Evolutionary conservation across 208 protist genomes (phyloP).

Genomic region (Sergeia podlipaevii): DNA sequence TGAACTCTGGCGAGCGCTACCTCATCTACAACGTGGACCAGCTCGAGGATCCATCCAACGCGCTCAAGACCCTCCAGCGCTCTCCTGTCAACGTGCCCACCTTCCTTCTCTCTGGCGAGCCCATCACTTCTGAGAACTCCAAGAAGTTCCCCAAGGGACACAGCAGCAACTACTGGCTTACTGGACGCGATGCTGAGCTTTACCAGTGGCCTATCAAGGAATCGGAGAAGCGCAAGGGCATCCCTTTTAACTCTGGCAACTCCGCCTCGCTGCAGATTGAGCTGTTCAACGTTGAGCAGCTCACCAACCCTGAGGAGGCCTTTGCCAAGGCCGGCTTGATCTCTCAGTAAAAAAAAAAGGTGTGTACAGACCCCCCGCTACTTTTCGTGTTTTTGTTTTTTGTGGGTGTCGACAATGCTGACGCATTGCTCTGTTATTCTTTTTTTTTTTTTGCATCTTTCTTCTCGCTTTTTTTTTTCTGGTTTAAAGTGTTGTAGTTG

Average conservation of each 20-base stretch:
- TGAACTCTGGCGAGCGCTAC: constrained; percentile 58
- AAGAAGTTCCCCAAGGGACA: constrained; percentile 75
- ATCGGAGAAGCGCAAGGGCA: constrained; percentile 70
- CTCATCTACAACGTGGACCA: constrained; percentile 89
- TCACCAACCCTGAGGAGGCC: constrained; percentile 79
- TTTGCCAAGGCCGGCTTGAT: constrained; percentile 84
- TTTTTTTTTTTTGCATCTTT: neutral
- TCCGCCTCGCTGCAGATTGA: constrained; percentile 64
- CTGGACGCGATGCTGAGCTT: constrained; percentile 76
- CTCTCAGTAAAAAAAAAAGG: constrained; percentile 38
- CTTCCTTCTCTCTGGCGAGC: constrained; percentile 80
- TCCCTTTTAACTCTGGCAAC: constrained; percentile 46
- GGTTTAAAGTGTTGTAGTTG: neutral
- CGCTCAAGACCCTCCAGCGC: constrained; percentile 79
- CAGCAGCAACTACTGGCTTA: constrained; percentile 87
- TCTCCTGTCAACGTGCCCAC: constrained; percentile 73
- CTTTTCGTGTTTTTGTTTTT: neutral
- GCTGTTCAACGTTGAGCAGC: constrained; percentile 88
- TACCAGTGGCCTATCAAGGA: constrained; percentile 89
- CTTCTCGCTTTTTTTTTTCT: neutral
- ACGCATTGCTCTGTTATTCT: neutral
- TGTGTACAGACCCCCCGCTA: neutral
- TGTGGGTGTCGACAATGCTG: no score
- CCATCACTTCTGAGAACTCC: constrained; percentile 60
- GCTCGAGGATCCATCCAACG: constrained; percentile 78